A percentile compares a stretch with the other conserved stretches of the same genome.
Conservation (phyloP, 352 stramenopile species). For the Phytophthora tentaculata region DNA sequence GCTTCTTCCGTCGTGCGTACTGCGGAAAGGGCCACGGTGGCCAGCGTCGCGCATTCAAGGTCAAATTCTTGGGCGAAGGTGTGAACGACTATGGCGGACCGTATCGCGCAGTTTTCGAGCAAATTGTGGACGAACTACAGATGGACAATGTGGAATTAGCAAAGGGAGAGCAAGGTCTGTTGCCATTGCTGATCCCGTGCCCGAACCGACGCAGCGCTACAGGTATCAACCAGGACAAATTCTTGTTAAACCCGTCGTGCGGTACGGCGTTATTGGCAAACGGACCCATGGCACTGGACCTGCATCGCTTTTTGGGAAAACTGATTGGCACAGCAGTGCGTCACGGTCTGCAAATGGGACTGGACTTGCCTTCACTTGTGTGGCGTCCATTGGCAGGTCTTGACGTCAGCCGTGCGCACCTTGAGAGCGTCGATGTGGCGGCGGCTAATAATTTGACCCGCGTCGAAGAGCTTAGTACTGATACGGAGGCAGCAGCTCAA, state of each 20-base stretch:
- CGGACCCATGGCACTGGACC: conserved; percentile 91
- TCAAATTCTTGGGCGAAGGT: conserved; percentile 99
- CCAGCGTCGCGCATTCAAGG: conserved; percentile 98
- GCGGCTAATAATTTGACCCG: conserved; percentile 68
- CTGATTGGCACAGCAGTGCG: conserved; percentile 95
- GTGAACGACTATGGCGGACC: conserved; percentile 99
- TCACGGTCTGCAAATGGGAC: conserved; percentile 95
- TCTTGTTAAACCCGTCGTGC: conserved; percentile 88
- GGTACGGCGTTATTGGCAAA: conserved; percentile 82
- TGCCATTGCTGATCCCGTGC: conserved; percentile 90
- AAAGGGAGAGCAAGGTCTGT: conserved; percentile 85
- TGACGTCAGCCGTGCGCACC: conserved; percentile 72
- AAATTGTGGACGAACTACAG: conserved; percentile 95
- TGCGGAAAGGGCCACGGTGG: conserved; percentile 97
- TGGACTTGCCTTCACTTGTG: conserved; percentile 89
- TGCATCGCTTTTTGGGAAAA: conserved; percentile 96
- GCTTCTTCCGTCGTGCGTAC: conserved; percentile 95
- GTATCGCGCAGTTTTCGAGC: conserved; percentile 98
- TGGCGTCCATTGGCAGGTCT: conserved; percentile 88
- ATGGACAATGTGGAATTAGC: conserved; percentile 89
- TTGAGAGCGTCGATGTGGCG: conserved; percentile 85
- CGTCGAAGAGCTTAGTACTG: conserved; percentile 60
- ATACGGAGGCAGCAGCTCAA: conserved; percentile 29
- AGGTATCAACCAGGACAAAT: conserved; percentile 93
- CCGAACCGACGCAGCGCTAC: conserved; percentile 87